Percentiles rank a stretch among this genome's conserved stretches.
Evolutionary conservation across 208 protist genomes (phyloP).

Genomic region (Crithidia brevicula): DNA sequence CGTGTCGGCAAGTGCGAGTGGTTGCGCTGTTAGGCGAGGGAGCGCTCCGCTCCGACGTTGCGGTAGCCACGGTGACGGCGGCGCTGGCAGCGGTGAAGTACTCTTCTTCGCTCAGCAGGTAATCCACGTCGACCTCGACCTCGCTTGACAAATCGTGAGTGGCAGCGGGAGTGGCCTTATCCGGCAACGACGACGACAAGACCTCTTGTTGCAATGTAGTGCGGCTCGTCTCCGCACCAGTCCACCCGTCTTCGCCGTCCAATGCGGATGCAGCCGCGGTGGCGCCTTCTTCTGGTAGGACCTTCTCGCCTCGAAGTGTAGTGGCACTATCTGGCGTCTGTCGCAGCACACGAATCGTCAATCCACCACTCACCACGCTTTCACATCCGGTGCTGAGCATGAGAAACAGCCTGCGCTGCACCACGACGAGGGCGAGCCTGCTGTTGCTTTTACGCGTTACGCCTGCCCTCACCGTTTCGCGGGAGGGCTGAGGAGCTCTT

Average conservation of each 20-base stretch:
- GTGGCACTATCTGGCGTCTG: background rate
- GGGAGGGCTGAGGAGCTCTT: too few relatives aligned
- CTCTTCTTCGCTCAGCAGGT: slow-evolving; percentile 24
- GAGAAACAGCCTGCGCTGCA: slow-evolving; percentile 25
- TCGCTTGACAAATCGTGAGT: background rate
- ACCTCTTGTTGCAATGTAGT: background rate
- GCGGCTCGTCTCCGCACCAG: background rate
- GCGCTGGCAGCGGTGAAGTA: slow-evolving; percentile 32
- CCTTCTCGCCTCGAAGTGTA: background rate
- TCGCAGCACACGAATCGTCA: slow-evolving; percentile 3
- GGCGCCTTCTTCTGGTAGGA: slow-evolving; percentile 8
- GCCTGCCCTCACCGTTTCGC: background rate
- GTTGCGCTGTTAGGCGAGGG: background rate
- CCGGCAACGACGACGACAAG: background rate
- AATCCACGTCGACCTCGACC: slow-evolving; percentile 9
- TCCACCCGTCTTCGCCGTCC: background rate
- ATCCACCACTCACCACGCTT: slow-evolving; percentile 6
- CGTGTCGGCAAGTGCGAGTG: background rate
- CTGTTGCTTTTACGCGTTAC: background rate
- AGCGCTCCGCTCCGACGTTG: background rate
- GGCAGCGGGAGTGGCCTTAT: background rate
- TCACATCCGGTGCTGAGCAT: slow-evolving; percentile 19
- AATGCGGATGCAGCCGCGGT: background rate
- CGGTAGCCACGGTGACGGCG: slow-evolving; percentile 8
- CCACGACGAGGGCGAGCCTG: slow-evolving; percentile 28